Evolutionary conservation across 1,284 basidiomycete genomes (phyloP).

Genomic region (Cutaneotrichosporon arboriforme): DNA sequence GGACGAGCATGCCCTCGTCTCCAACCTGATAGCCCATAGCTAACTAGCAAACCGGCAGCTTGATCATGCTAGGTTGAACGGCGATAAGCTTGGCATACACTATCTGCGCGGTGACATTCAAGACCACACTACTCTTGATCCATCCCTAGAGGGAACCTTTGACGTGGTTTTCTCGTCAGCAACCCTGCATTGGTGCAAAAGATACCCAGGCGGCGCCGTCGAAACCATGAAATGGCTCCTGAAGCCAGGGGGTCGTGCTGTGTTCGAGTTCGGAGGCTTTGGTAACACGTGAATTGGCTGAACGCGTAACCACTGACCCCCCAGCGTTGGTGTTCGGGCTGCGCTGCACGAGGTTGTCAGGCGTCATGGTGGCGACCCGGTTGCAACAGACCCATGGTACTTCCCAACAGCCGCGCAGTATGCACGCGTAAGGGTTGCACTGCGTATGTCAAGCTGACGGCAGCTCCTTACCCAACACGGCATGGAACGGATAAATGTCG

Average conservation of each 20-base stretch:
- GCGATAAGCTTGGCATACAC: slow-evolving; percentile 50
- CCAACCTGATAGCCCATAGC: neutral
- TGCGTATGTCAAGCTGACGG: neutral
- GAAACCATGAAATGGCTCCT: slow-evolving; percentile 57
- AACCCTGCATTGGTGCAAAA: slow-evolving; percentile 76
- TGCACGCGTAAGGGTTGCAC: slow-evolving; percentile 49
- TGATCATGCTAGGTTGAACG: slow-evolving; percentile 53
- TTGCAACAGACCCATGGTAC: slow-evolving; percentile 68
- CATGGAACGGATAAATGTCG: slow-evolving; percentile 56
- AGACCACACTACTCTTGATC: slow-evolving; percentile 15
- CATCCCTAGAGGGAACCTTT: slow-evolving; percentile 30
- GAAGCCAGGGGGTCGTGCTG: slow-evolving; percentile 63
- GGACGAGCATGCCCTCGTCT: neutral
- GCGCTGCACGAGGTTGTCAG: slow-evolving; percentile 58
- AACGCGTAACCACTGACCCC: neutral
- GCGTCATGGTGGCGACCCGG: slow-evolving; percentile 58
- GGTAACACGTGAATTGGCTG: slow-evolving; percentile 31
- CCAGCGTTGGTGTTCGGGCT: slow-evolving; percentile 54
- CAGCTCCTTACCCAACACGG: slow-evolving; percentile 58
- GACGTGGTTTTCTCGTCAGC: slow-evolving; percentile 69
- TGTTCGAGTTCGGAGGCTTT: slow-evolving; percentile 71
- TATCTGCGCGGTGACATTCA: slow-evolving; percentile 41
- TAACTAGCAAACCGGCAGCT: slow-evolving; percentile 50
- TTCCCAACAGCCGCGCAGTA: slow-evolving; percentile 70
- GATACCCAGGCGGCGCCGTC: slow-evolving; percentile 61